These are phyloP conservation scores for Kappamyces sp. DNA, from an alignment of 192 early-diverging fungal genomes.

Conservation along the genomic window DNA sequence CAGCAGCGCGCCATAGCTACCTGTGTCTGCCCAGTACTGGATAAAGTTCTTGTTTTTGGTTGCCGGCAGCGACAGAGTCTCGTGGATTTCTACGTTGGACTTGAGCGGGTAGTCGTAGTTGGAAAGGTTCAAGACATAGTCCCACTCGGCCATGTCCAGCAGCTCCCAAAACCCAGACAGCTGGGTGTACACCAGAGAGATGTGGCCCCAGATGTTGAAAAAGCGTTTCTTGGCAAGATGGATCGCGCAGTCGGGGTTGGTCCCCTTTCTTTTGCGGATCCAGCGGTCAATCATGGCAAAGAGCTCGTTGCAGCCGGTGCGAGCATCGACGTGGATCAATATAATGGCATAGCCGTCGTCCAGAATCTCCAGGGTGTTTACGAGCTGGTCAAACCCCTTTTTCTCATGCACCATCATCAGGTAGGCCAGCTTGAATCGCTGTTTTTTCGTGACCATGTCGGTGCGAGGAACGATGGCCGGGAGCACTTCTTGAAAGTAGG, in stretches of 20 bases:
- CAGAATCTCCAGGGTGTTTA: conserved; percentile 28
- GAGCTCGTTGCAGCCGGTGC: conserved; percentile 10
- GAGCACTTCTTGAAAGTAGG: conserved; percentile 24
- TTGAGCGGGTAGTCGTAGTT: conserved; percentile 39
- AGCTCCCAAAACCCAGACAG: conserved; percentile 42
- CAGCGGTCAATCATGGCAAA: conserved; percentile 18
- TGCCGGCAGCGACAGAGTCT: conserved; percentile 13
- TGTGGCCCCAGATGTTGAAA: conserved; percentile 38
- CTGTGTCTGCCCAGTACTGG: conserved; percentile 32
- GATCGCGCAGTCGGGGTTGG: conserved; percentile 13
- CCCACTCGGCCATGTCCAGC: conserved; percentile 49
- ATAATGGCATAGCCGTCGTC: conserved; percentile 35
- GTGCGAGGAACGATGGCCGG: conserved; percentile 13
- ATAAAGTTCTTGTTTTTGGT: conserved; percentile 27
- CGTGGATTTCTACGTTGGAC: conserved; percentile 29
- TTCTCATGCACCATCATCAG: conserved; percentile 39
- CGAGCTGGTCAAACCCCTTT: conserved; percentile 3
- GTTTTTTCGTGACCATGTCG: conserved; percentile 17
- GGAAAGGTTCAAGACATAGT: conserved; percentile 41
- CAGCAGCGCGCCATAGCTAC: conserved; percentile 22
- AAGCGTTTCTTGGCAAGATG: conserved; percentile 27
- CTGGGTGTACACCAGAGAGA: conserved; percentile 37
- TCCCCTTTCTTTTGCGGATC: conserved; percentile 12
- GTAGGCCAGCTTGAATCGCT: conserved; percentile 38
- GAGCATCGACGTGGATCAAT: conserved; percentile 39